phyloP scores from a whole-genome alignment of 345 rosid genomes.

The Eucalyptus paniculata region DNA sequence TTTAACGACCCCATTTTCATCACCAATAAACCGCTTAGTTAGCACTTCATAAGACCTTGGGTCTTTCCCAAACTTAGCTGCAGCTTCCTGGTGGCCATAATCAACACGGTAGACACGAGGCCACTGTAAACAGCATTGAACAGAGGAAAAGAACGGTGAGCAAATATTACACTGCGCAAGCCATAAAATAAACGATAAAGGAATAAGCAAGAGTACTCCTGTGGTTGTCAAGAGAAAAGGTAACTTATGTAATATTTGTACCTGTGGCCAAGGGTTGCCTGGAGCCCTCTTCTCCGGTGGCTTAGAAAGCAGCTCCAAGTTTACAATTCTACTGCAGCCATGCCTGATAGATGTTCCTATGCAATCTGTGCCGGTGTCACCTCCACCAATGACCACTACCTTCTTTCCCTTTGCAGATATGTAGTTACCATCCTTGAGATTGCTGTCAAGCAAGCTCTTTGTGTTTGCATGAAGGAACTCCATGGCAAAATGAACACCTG shows the following conservation, averaged over 20 bases:
- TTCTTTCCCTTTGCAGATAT: slow-evolving; percentile 89
- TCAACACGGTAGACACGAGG: slow-evolving; percentile 90
- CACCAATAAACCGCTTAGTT: slow-evolving; percentile 86
- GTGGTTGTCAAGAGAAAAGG: not conserved
- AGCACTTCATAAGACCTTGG: slow-evolving; percentile 89
- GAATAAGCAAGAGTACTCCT: not conserved
- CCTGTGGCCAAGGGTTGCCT: slow-evolving; percentile 99
- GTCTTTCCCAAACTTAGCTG: slow-evolving; percentile 77
- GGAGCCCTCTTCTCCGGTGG: slow-evolving; percentile 84
- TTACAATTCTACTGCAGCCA: slow-evolving; percentile 65
- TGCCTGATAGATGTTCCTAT: slow-evolving; percentile 96
- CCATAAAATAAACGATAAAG: not conserved
- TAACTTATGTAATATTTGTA: not conserved
- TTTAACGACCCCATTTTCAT: slow-evolving; percentile 64
- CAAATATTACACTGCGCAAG: not conserved
- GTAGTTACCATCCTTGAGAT: slow-evolving; percentile 67
- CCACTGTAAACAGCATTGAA: slow-evolving; percentile 47
- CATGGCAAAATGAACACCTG: slow-evolving; percentile 98
- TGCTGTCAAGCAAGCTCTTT: slow-evolving; percentile 95
- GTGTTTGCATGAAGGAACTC: slow-evolving; percentile 94
- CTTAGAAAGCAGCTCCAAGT: slow-evolving; percentile 91
- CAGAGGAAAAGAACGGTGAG: not conserved
- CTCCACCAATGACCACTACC: slow-evolving; percentile 97
- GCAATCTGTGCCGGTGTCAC: slow-evolving; percentile 99
- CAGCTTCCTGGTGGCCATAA: slow-evolving; percentile 95